Base-by-base conservation (phyloP, 1,284 basidiomycete genomes). In the Sporisorium exsertum region DNA sequence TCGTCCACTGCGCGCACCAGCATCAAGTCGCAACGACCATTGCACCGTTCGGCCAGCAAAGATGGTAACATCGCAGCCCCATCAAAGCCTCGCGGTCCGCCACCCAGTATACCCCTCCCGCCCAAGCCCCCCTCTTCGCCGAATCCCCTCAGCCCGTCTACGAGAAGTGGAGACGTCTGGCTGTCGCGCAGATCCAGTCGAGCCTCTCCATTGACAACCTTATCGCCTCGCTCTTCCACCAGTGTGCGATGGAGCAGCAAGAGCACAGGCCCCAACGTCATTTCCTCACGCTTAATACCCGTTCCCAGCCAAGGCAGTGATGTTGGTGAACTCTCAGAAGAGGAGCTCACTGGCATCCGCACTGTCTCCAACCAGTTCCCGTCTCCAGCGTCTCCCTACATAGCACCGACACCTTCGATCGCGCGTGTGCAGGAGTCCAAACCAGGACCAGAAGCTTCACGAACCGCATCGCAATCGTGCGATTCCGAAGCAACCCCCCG, bases 281-380 rank as follows among this genome's bases (percentile, higher is more conserved):
- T 26, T 29, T 58, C 60, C 5, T 32, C 55, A 33, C 50, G 22
- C 32, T 40, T 56, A 2, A 26, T 54, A 20, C 43, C 33, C 47
- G 13, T 29, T 2, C 24, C 51, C 6, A 56, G 50, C 32, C 52
- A 68, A 5, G 35, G 50, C 15, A 68, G 33, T 50, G 54, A 64
- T 22, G 37, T 32, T 5, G 43, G 29, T 5, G 62, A 71, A 9
- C 6, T 52, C 26, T 64, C 65, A 2, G 65, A 64, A 27, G 51
- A 68, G 22, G 73, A 76, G 42, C 27, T 76, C 24, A 40, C 27
- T 16, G 55, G 58, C n/a, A 71, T 71, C 24, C 73, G 68, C 55
- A 20, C 18, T 29, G 64, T 71, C 46, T 64, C 68, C 13, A 40
- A 54, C 15, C 57, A 58, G 22, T 71, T 71, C 37, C 68, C 73